These are phyloP conservation scores for Trifolium dubium DNA, from an alignment of 306 rosid genomes.

Conservation along the genomic window DNA sequence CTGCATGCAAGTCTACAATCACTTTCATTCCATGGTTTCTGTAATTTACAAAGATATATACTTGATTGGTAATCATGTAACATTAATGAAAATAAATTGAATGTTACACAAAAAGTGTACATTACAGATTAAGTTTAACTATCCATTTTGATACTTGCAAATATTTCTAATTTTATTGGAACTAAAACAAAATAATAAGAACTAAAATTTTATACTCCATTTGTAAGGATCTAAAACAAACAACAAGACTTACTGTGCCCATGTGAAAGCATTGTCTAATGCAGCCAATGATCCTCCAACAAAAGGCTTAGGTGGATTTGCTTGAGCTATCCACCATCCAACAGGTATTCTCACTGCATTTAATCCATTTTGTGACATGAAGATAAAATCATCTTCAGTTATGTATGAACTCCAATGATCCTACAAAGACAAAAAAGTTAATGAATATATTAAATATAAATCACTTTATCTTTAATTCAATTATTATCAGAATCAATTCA, in stretches of 20 bases:
- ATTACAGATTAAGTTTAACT: not conserved
- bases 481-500: too few species aligned
- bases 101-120: not conserved
- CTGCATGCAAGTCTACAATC: conserved; percentile 65
- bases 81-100: not conserved
- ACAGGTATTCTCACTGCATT: conserved; percentile 68
- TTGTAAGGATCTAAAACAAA: too few species aligned
- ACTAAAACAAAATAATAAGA: too few species aligned
- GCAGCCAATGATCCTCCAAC: conserved; percentile 61
- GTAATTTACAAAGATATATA: conserved; percentile 16
- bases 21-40: conserved; percentile 55
- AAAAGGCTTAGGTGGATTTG: conserved; percentile 68
- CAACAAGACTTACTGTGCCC: conserved; percentile 71
- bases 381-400: conserved; percentile 62
- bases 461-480: too few species aligned
- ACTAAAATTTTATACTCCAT: too few species aligned
- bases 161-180: too few species aligned
- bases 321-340: conserved; percentile 75
- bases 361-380: conserved; percentile 61
- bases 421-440: conserved; percentile 20
- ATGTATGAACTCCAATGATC: conserved; percentile 64
- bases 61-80: not conserved
- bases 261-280: conserved; percentile 67
- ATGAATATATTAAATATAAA: too few species aligned
- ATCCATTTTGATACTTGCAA: too few species aligned